Evolutionary conservation across 768 basidiomycete species (phyloP), one percentile per base, ranked within the genome.

Genomic region (Paxillus ammoniavirescens): DNA sequence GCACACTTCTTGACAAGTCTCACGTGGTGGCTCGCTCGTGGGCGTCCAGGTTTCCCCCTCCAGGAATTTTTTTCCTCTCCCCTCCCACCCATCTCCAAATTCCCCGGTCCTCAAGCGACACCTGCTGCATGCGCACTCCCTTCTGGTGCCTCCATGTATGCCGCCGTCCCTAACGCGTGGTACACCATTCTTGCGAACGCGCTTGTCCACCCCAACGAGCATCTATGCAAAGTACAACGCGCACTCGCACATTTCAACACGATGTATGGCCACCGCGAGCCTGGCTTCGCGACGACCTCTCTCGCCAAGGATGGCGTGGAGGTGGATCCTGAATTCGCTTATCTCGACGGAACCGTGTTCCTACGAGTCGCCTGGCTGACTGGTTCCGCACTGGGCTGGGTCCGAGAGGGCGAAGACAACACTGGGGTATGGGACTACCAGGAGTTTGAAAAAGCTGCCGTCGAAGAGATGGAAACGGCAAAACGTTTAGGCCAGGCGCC

Each of bases 271-370:
- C 49, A 53, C 15, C 69, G 77, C 5, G 50, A 50, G 51, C 50
- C 47, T 7, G 72, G 73, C 0, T 75, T 66, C 49, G 56, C 60
- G 10, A 33, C 66, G 65, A 67, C 52, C 55, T 47, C 40, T 8
- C n/a, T 54, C 46, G 2, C 53, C 53, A 2, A 56, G 61, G 46
- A 57, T 42, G 46, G 56, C 58, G 30, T 37, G 41, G 12, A 45
- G 8, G 72, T 70, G 9, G 74, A 77, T 50, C 65, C 84, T 41
- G 68, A 70, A 5, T 82, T 76, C 12, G 51, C 40, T 12, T 42
- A 47, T 21, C 61, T 81, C 18, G 87, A 89, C 63, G 86, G 85
- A 5, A 80, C 82, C n/a, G 46, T 90, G 40, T 90, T 89, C 64
- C 59, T 82, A 23, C 73, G 85, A 31, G 73, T 73, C 0, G 85